Percentiles rank a stretch among this genome's conserved stretches.
These are phyloP conservation scores for Jaltomata sinuosa DNA, from an alignment of 257 asterid genomes.

Conservation along the genomic window DNA sequence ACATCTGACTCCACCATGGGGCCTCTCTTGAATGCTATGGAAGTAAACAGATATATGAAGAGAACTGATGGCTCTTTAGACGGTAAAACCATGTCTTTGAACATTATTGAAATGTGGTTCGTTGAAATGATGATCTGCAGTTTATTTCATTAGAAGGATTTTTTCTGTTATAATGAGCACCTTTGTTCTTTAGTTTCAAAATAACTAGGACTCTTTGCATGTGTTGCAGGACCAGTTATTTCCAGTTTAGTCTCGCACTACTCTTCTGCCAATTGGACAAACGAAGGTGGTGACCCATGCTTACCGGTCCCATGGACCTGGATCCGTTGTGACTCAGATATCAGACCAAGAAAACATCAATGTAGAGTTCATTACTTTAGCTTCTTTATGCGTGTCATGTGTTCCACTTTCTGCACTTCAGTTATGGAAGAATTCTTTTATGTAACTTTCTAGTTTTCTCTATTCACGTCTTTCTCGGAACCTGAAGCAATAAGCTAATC, in stretches of 20 bases:
- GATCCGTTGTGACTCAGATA: constrained; percentile 74
- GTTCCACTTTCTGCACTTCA: not conserved
- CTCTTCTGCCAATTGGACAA: constrained; percentile 63
- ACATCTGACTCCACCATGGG: constrained; percentile 81
- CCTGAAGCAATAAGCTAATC: not conserved
- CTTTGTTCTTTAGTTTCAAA: not conserved
- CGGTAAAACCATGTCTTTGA: constrained; percentile 41
- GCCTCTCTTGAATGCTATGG: constrained; percentile 92
- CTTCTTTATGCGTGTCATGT: not conserved
- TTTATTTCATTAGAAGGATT: not conserved
- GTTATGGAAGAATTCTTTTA: not conserved
- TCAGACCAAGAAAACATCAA: constrained; percentile 57
- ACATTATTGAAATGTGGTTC: not conserved
- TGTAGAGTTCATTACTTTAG: constrained; percentile 35
- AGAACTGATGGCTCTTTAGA: constrained; percentile 74
- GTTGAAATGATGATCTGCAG: not conserved
- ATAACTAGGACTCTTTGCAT: not conserved
- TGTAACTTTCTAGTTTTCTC: constrained; percentile 1
- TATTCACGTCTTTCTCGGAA: not conserved
- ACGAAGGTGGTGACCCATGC: constrained; percentile 97
- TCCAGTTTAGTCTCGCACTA: constrained; percentile 35
- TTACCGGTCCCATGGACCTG: constrained; percentile 93
- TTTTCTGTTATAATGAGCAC: not conserved
- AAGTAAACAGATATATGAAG: constrained; percentile 64
- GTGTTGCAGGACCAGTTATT: constrained; percentile 55